Percentiles rank a stretch among this genome's conserved stretches.
These are phyloP conservation scores for Aspergillus piperis DNA, from an alignment of 2,329 filamentous ascomycete genomes.

Conservation along the genomic window DNA sequence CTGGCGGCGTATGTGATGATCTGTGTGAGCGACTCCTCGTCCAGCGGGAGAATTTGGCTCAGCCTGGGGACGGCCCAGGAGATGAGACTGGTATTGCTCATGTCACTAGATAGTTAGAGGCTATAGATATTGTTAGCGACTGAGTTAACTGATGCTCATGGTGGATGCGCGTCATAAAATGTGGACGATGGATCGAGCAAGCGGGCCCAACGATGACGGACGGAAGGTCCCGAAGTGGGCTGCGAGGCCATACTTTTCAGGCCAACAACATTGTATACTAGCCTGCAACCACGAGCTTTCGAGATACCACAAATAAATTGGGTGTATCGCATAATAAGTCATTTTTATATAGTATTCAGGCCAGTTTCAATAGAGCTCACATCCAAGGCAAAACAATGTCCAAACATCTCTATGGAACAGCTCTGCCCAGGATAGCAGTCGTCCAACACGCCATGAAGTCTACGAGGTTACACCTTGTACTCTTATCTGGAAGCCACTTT, in stretches of 20 bases:
- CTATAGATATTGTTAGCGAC: background rate
- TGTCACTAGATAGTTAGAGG: constrained; percentile 9
- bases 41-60: constrained; percentile 76
- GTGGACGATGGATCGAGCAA: background rate
- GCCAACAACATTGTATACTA: constrained; percentile 4
- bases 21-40: constrained; percentile 80
- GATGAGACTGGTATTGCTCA: constrained; percentile 39
- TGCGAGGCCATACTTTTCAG: constrained; percentile 17
- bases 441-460: background rate
- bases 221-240: constrained; percentile 9
- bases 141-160: background rate
- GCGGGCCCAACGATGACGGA: background rate
- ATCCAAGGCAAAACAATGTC: too few relatives aligned
- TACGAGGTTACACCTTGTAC: background rate
- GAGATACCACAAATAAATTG: background rate
- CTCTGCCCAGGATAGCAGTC: background rate
- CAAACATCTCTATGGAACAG: background rate
- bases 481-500: background rate
- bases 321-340: too few relatives aligned
- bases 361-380: too few relatives aligned
- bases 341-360: too few relatives aligned
- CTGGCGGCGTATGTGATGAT: constrained; percentile 78
- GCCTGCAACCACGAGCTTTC: background rate
- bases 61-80: constrained; percentile 70
- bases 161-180: background rate